A percentile compares a stretch with the other conserved stretches of the same genome.
Evolutionary conservation across 495 filamentous ascomycete species (phyloP).

Genomic region (Astrothelium macrocarpum): DNA sequence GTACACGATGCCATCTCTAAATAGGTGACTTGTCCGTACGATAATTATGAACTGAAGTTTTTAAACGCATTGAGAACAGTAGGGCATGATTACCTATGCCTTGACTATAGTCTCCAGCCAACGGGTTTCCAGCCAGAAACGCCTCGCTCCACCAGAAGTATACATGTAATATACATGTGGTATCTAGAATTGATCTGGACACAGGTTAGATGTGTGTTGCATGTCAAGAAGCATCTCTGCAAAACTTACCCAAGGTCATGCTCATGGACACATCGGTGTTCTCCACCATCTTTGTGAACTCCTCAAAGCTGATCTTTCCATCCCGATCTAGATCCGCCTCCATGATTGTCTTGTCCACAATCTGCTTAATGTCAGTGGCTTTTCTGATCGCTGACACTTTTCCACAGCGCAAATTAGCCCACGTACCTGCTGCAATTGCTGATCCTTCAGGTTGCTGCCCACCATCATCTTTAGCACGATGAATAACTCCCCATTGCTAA

Average conservation of each 20-base stretch:
- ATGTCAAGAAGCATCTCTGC: background rate
- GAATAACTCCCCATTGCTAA: conserved; percentile 97
- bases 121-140: background rate
- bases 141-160: background rate
- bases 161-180: conserved; percentile 9
- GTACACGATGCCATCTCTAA: background rate
- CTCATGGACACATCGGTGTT: conserved; percentile 95
- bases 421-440: conserved; percentile 81
- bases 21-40: background rate
- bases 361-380: conserved; percentile 29
- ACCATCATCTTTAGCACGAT: conserved; percentile 99
- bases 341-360: conserved; percentile 99
- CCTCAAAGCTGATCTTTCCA: conserved; percentile 98
- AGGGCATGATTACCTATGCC: background rate
- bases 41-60: background rate
- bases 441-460: conserved; percentile 96
- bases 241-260: conserved; percentile 82
- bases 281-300: conserved; percentile 98
- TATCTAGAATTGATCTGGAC: conserved; percentile 8
- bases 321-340: conserved; percentile 93
- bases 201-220: background rate
- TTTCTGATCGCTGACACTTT: background rate
- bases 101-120: background rate
- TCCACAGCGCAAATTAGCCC: background rate
- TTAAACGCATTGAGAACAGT: background rate